A percentile compares a stretch with the other conserved stretches of the same genome.
phyloP scores from a whole-genome alignment of 768 basidiomycete genomes.

The Harrya chromipes region DNA sequence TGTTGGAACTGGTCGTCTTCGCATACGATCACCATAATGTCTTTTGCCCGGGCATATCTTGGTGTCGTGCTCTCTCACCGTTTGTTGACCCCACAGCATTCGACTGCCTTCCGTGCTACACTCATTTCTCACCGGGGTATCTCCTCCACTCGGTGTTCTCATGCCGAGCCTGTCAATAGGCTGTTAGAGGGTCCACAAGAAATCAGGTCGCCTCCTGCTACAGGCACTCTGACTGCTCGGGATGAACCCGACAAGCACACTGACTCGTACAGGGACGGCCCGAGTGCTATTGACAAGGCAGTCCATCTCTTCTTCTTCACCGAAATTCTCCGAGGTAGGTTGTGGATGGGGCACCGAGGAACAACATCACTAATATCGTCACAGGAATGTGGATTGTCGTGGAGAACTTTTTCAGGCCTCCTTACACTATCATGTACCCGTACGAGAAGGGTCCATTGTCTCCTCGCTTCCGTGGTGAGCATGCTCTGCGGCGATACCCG shows the following conservation, averaged over 20 bases:
- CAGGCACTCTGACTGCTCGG: constrained; percentile 34
- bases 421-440: constrained; percentile 98
- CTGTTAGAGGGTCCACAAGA: constrained; percentile 22
- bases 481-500: constrained; percentile 93
- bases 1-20: constrained; percentile 10
- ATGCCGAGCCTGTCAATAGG: constrained; percentile 17
- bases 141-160: constrained; percentile 22
- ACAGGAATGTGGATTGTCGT: constrained; percentile 97
- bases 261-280: constrained; percentile 74
- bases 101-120: constrained; percentile 32
- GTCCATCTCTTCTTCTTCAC: constrained; percentile 98
- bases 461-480: constrained; percentile 97
- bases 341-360: neutral
- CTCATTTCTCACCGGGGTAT: constrained; percentile 45
- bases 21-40: constrained; percentile 41
- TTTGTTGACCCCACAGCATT: constrained; percentile 27
- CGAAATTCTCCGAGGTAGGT: constrained; percentile 90
- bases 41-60: constrained; percentile 51
- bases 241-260: constrained; percentile 50
- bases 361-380: constrained; percentile 8
- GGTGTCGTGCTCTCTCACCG: constrained; percentile 52
- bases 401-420: constrained; percentile 89
- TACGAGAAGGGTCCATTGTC: constrained; percentile 98
- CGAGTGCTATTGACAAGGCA: constrained; percentile 93
- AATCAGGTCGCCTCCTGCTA: constrained; percentile 33